Conservation (phyloP, 2,329 filamentous ascomycete genomes). For the Apiospora pterosperma region DNA sequence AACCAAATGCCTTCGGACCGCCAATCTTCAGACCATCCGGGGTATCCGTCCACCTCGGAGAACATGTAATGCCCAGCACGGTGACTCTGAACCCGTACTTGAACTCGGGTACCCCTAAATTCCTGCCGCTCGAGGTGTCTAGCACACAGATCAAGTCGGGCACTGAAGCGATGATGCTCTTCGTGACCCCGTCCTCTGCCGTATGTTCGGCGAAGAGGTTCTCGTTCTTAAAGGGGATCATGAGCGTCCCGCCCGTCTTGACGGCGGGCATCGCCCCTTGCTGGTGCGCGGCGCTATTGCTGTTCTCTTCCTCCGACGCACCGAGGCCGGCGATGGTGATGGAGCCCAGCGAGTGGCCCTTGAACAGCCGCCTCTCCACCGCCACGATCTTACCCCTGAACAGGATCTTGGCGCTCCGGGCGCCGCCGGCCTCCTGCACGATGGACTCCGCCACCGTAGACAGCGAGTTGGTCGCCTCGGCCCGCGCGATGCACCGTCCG, state of each 20-base stretch:
- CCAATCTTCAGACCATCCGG: constrained; percentile 42
- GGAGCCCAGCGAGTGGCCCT: background rate
- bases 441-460: background rate
- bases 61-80: constrained; percentile 40
- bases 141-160: constrained; percentile 52
- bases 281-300: background rate
- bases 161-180: constrained; percentile 39
- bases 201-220: constrained; percentile 54
- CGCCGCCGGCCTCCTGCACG: background rate
- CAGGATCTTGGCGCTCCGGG: background rate
- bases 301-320: background rate
- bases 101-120: constrained; percentile 51
- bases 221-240: constrained; percentile 69
- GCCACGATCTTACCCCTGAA: background rate
- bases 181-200: constrained; percentile 28
- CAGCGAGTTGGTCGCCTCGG: background rate
- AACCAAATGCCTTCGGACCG: constrained; percentile 43
- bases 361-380: background rate
- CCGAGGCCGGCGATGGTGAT: background rate
- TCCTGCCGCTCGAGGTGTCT: constrained; percentile 50
- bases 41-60: constrained; percentile 37
- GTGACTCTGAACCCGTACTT: constrained; percentile 45
- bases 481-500: background rate
- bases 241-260: constrained; percentile 31
- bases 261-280: constrained; percentile 27